Evolutionary conservation across 2,329 filamentous ascomycete genomes (phyloP).

Genomic region (Parascedosporium putredinis): DNA sequence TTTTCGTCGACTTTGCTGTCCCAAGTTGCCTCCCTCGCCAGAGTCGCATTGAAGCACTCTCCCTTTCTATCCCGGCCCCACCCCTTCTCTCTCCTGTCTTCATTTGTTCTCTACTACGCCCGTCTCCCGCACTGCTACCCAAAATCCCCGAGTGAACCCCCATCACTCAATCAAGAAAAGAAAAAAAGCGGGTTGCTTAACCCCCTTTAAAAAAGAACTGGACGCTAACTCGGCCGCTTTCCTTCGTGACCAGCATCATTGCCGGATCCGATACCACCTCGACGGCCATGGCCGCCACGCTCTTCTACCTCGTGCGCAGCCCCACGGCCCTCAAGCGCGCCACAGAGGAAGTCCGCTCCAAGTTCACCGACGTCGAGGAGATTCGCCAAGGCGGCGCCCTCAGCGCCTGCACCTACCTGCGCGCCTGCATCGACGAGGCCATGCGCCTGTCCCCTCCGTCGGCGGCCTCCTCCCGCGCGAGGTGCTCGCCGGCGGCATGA

Average conservation of each 20-base stretch:
- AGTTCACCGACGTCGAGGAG: slow-evolving; percentile 41
- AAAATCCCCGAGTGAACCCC: no score
- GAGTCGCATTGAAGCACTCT: no score
- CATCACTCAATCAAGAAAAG: no score
- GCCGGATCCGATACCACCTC: slow-evolving; percentile 64
- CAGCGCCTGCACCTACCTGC: slow-evolving; percentile 44
- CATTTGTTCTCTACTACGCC: no score
- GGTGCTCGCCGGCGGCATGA: slow-evolving; percentile 43
- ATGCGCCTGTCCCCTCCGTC: slow-evolving; percentile 54
- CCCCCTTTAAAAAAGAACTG: slow-evolving; percentile 6
- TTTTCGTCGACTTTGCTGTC: no score
- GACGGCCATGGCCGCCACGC: slow-evolving; percentile 51
- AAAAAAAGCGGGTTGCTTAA: no score
- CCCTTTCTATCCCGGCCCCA: no score
- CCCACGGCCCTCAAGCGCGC: slow-evolving; percentile 34
- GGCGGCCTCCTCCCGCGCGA: slow-evolving; percentile 51
- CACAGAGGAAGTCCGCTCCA: slow-evolving; percentile 39
- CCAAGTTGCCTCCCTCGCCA: no score
- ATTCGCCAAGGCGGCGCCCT: slow-evolving; percentile 42
- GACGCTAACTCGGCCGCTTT: background rate
- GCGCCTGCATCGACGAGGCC: slow-evolving; percentile 54
- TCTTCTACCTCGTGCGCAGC: slow-evolving; percentile 52
- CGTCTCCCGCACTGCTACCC: no score
- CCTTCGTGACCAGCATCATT: slow-evolving; percentile 39
- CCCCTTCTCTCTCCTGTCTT: no score